These are phyloP conservation scores for Russula sp. DNA, from an alignment of 768 basidiomycete genomes.

Conservation along the genomic window DNA sequence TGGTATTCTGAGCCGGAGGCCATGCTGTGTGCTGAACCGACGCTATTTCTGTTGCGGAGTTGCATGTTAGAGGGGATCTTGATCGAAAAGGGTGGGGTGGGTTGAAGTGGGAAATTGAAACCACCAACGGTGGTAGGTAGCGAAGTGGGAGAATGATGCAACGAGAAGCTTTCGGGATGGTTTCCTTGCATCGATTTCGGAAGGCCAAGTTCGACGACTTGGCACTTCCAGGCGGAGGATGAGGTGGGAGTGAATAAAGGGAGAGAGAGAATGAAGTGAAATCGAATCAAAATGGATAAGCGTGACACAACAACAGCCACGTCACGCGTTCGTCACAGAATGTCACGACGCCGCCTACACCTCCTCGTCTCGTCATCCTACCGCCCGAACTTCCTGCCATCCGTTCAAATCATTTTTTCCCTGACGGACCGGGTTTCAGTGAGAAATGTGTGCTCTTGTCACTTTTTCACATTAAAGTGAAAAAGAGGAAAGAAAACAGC, in stretches of 20 bases:
- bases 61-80: conserved; percentile 29
- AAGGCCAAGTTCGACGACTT: conserved; percentile 13
- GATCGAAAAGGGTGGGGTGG: conserved; percentile 24
- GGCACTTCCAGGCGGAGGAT: neutral
- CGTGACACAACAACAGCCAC: conserved; percentile 22
- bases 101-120: conserved; percentile 28
- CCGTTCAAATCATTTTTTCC: conserved; percentile 11
- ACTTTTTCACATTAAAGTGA: conserved; percentile 14
- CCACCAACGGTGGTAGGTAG: conserved; percentile 24
- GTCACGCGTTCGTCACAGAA: conserved; percentile 27
- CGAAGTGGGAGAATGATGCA: conserved; percentile 13
- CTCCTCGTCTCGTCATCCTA: conserved; percentile 27
- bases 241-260: conserved; percentile 5
- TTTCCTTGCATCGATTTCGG: conserved; percentile 26
- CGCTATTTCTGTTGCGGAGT: conserved; percentile 28
- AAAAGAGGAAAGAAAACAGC: conserved; percentile 2
- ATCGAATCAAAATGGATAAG: conserved; percentile 22
- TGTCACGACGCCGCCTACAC: conserved; percentile 21
- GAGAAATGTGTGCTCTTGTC: neutral
- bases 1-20: conserved; percentile 40
- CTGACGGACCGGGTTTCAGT: conserved; percentile 16
- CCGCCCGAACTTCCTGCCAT: conserved; percentile 12
- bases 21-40: conserved; percentile 29
- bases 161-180: conserved; percentile 22
- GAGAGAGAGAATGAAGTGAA: conserved; percentile 14